Base-by-base conservation (phyloP, 441 rosid genomes). In the Codiaeum variegatum region DNA sequence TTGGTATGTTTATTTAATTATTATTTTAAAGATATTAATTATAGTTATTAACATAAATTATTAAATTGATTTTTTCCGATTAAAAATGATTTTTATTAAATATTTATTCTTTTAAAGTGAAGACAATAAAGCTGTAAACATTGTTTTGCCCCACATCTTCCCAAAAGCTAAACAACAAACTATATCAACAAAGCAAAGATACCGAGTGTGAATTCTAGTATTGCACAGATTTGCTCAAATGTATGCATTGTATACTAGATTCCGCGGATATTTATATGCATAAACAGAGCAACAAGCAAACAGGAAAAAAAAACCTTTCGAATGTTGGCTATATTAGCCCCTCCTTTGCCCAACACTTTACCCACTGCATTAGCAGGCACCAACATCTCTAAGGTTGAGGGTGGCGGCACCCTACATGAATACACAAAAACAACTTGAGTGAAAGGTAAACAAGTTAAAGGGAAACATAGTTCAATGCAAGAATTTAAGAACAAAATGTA, bases 291-390 rank as follows among this genome's bases (percentile, higher is more conserved):
- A 34, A 46, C 21, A 56, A 60, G 29, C n/a, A 40, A 49, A 56
- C 49, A 0, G 21, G 62, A 67, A 55, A 67, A 78, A 80, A 83
- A 65, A 69, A 95, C 99, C 96, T 89, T 88, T 75, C 93, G 86
- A 71, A 95, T 90, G 81, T 91, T 93, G 74, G 88, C 85, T 79
- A 95, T 80, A 81, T 95, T 95, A 69, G 91, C 82, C 70, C 99
- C 98, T 76, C 91, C 97, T 89, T 83, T 95, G 62, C 99, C 99
- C 67, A 94, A 66, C 44, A 94, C 98, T 85, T 91, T 94, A 77
- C 91, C 83, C 18, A 92, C 88, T 51, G 98, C 93, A 85, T 82
- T 85, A 44, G 90, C 85, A 73, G 98, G 99, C 75, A 95, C 82
- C 82, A 91, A 72, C 78, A 93, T 85, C 80, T 95, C 99, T 68